Evolutionary conservation across 1,139 yeast genomes (phyloP).

Genomic region (Yamadazyma mexicana): DNA sequence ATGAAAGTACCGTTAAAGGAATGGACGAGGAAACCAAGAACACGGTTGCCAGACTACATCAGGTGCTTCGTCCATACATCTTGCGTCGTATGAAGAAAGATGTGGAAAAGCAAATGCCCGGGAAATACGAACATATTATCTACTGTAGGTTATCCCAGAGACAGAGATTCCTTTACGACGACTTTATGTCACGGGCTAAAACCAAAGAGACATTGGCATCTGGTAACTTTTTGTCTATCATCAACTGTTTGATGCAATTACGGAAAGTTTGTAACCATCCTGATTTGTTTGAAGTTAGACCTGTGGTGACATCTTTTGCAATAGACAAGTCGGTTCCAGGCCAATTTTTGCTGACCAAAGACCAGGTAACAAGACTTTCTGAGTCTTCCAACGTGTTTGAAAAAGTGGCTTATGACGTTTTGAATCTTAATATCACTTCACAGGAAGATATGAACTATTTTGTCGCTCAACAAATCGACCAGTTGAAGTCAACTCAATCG

Average conservation of each 20-base stretch:
- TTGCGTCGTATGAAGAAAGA: slow-evolving; percentile 91
- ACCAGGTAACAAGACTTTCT: slow-evolving; percentile 39
- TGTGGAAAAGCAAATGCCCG: slow-evolving; percentile 99
- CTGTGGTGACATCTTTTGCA: slow-evolving; percentile 87
- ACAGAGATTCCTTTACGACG: slow-evolving; percentile 90
- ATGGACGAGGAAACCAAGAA: slow-evolving; percentile 70
- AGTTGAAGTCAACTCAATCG: slow-evolving; percentile 47
- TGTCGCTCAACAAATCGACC: slow-evolving; percentile 46
- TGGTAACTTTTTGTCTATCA: slow-evolving; percentile 92
- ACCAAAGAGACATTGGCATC: slow-evolving; percentile 92
- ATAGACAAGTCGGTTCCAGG: slow-evolving; percentile 64
- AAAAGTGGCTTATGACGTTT: slow-evolving; percentile 50
- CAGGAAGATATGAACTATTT: slow-evolving; percentile 49
- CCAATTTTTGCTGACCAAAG: slow-evolving; percentile 41
- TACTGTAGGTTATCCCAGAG: slow-evolving; percentile 91
- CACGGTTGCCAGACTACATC: slow-evolving; percentile 88
- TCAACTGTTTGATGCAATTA: slow-evolving; percentile 96
- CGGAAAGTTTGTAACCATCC: slow-evolving; percentile 98
- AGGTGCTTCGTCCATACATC: slow-evolving; percentile 88
- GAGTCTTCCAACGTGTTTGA: slow-evolving; percentile 20
- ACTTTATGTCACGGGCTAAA: slow-evolving; percentile 95
- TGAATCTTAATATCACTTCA: slow-evolving; percentile 60
- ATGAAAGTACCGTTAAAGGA: slow-evolving; percentile 35
- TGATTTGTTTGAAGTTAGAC: slow-evolving; percentile 93
- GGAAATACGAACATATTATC: slow-evolving; percentile 90